phyloP scores from a whole-genome alignment of 1,284 basidiomycete species.

The Stygiomarasmius scandens region DNA sequence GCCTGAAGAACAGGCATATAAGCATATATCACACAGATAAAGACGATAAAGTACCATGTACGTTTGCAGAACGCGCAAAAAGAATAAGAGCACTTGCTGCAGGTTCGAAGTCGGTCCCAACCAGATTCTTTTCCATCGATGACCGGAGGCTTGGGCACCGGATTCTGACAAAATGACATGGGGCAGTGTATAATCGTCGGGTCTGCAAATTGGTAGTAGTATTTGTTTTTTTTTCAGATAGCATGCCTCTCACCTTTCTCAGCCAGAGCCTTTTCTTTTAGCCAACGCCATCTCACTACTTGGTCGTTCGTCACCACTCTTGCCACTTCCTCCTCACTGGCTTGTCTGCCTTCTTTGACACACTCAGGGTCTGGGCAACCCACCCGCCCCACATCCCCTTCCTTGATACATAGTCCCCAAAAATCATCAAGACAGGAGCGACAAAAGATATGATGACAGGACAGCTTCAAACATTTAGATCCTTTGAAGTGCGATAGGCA shows the following conservation, averaged over 20 bases:
- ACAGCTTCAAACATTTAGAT: conserved; percentile 62
- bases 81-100: conserved; percentile 64
- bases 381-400: conserved; percentile 71
- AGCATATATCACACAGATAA: conserved; percentile 1
- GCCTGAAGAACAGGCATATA: conserved; percentile 50
- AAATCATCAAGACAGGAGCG: conserved; percentile 70
- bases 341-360: conserved; percentile 67
- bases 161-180: conserved; percentile 68
- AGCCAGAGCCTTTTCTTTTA: conserved; percentile 65
- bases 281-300: conserved; percentile 71
- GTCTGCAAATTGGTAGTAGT: conserved; percentile 45
- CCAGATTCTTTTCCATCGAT: conserved; percentile 52
- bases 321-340: conserved; percentile 73
- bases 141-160: conserved; percentile 55
- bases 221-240: neutral
- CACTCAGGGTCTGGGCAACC: conserved; percentile 75
- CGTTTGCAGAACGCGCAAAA: conserved; percentile 77
- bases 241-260: conserved; percentile 57
- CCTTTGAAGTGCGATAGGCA: conserved; percentile 75
- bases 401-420: conserved; percentile 73
- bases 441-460: conserved; percentile 77
- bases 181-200: conserved; percentile 78
- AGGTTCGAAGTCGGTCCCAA: conserved; percentile 72
- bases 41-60: conserved; percentile 58
- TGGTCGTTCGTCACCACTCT: conserved; percentile 64